A percentile compares a stretch with the other conserved stretches of the same genome.
phyloP scores from a whole-genome alignment of 306 rosid genomes.

The Senna tora region DNA sequence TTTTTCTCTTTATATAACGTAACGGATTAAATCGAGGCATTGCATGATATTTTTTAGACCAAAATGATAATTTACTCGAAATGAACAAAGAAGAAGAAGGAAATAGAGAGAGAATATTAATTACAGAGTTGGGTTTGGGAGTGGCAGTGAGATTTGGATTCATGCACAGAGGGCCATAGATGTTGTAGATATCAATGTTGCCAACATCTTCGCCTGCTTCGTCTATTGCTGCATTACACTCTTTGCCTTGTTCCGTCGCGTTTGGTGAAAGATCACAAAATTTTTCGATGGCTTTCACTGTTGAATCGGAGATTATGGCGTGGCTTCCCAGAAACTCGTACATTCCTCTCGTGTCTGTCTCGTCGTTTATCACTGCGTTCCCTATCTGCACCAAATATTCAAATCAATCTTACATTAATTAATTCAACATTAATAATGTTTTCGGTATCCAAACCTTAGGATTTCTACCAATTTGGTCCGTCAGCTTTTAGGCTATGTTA shows the following conservation, averaged over 20 bases:
- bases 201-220: neutral
- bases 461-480: too few relatives aligned
- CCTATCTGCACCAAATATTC: constrained; percentile 62
- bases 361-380: constrained; percentile 72
- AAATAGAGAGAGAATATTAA: constrained; percentile 18
- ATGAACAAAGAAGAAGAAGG: neutral
- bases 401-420: too few relatives aligned
- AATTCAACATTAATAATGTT: too few relatives aligned
- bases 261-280: constrained; percentile 51
- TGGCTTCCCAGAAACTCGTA: constrained; percentile 67
- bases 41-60: too few relatives aligned
- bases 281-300: constrained; percentile 27
- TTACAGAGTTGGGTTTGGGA: constrained; percentile 55
- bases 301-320: constrained; percentile 53
- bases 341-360: constrained; percentile 61
- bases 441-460: too few relatives aligned
- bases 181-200: constrained; percentile 58
- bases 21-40: too few relatives aligned
- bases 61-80: too few relatives aligned
- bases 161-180: constrained; percentile 61
- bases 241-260: neutral
- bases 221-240: constrained; percentile 38
- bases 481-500: too few relatives aligned
- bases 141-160: constrained; percentile 46
- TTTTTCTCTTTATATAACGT: too few relatives aligned